Evolutionary conservation across 163 green algal genomes (phyloP).

Genomic region (Scenedesmus sp.): DNA sequence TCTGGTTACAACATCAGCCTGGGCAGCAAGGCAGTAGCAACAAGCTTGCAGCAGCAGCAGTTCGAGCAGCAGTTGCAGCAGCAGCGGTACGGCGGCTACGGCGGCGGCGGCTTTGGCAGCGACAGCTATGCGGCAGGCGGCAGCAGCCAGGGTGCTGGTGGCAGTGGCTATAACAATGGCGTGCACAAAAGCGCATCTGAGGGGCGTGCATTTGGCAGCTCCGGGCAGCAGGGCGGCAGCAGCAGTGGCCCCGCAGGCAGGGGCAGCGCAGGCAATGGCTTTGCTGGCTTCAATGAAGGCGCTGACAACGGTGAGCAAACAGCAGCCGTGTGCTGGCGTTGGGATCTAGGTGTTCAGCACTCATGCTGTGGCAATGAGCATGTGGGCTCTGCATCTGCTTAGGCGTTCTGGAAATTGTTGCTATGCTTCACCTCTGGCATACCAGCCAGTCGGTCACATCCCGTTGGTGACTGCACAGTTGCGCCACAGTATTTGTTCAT

Average conservation of each 20-base stretch:
- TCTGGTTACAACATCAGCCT: slow-evolving; percentile 85
- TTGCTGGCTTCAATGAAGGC: slow-evolving; percentile 45
- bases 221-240: background rate
- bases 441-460: background rate
- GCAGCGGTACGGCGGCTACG: background rate
- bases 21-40: slow-evolving; percentile 62
- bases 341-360: background rate
- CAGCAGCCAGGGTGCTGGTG: background rate
- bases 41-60: slow-evolving; percentile 23
- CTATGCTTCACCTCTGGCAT: background rate
- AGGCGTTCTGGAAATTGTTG: background rate
- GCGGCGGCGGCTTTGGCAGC: background rate
- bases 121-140: background rate
- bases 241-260: background rate
- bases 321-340: background rate
- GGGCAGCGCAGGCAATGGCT: slow-evolving; percentile 11
- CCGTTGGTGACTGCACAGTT: background rate
- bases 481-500: too few species aligned
- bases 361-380: background rate
- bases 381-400: background rate
- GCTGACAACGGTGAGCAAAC: slow-evolving; percentile 26
- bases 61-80: slow-evolving; percentile 30
- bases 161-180: slow-evolving; percentile 24
- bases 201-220: background rate
- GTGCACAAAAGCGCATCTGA: slow-evolving; percentile 40